Evolutionary conservation across 2,329 filamentous ascomycete genomes (phyloP).

Genomic region (Pseudogymnoascus sp.): DNA sequence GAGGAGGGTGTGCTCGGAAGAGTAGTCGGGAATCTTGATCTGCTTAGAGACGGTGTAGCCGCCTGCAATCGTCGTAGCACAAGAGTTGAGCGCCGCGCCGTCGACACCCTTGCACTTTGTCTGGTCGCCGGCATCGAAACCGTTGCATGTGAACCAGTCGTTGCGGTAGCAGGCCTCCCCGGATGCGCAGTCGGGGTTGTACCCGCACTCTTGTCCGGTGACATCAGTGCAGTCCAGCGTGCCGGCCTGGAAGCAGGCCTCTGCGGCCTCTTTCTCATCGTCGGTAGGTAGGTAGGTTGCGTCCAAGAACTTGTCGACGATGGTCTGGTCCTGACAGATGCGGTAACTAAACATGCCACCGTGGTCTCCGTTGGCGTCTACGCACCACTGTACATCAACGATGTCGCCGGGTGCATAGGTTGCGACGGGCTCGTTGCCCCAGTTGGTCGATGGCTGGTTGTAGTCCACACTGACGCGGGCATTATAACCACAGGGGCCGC

Average conservation of each 20-base stretch:
- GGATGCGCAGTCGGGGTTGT: constrained; percentile 38
- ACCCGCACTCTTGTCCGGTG: constrained; percentile 39
- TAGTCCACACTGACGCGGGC: constrained; percentile 40
- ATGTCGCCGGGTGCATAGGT: constrained; percentile 39
- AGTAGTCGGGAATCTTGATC: constrained; percentile 25
- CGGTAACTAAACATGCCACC: constrained; percentile 49
- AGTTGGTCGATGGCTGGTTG: constrained; percentile 38
- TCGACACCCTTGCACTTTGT: constrained; percentile 35
- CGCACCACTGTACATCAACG: constrained; percentile 45
- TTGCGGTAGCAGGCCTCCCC: constrained; percentile 40
- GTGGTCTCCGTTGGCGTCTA: constrained; percentile 48
- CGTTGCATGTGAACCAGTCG: constrained; percentile 48
- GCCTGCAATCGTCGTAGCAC: constrained; percentile 43
- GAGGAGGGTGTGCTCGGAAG: constrained; percentile 41
- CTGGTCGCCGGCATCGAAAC: constrained; percentile 28
- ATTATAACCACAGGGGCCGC: constrained; percentile 46
- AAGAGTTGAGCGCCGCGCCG: constrained; percentile 34
- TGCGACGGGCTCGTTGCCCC: constrained; percentile 35
- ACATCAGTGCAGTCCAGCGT: constrained; percentile 42
- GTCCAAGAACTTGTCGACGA: constrained; percentile 42
- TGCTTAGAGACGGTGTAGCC: constrained; percentile 45
- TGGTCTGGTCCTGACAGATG: constrained; percentile 41
- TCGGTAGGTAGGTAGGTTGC: constrained; percentile 40
- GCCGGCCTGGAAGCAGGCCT: constrained; percentile 43
- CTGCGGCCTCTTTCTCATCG: constrained; percentile 44